phyloP scores from a whole-genome alignment of 345 rosid genomes.

The Arabidopsis arenosa region DNA sequence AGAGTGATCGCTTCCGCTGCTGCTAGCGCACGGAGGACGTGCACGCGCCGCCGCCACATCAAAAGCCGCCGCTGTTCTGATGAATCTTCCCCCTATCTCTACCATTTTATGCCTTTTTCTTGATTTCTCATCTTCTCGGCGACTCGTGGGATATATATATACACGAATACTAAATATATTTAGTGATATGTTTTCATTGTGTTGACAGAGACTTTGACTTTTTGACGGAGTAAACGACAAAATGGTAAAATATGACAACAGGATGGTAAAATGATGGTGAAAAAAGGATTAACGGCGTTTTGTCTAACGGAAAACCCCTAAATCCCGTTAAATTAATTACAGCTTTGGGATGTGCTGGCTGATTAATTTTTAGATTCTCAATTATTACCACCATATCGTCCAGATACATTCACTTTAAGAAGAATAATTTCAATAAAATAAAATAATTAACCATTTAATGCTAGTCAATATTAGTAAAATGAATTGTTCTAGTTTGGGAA shows the following conservation, averaged over 20 bases:
- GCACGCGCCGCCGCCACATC: constrained; percentile 48
- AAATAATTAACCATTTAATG: not conserved
- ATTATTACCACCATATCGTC: constrained; percentile 19
- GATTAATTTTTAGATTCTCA: constrained; percentile 20
- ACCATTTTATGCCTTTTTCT: constrained; percentile 36
- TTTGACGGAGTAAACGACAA: constrained; percentile 37
- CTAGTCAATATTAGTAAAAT: not conserved
- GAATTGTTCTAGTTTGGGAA: constrained; percentile 19
- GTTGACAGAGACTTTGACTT: constrained; percentile 33
- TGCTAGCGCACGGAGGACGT: constrained; percentile 57
- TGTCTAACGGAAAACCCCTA: constrained; percentile 24
- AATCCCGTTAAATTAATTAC: constrained; percentile 1
- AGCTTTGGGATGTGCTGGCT: not conserved
- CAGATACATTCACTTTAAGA: constrained; percentile 11
- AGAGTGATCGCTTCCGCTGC: constrained; percentile 81
- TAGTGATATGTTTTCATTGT: constrained; percentile 27
- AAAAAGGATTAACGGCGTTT: constrained; percentile 4
- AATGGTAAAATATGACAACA: constrained; percentile 32
- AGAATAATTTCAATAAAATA: not conserved
- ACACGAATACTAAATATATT: not conserved
- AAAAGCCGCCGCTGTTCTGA: constrained; percentile 53
- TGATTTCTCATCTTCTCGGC: not conserved
- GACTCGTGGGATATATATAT: not conserved
- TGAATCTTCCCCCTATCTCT: constrained; percentile 45
- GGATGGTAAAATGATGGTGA: constrained; percentile 39